These are phyloP conservation scores for Leishmania major DNA, from an alignment of 208 protist genomes.

Conservation along the genomic window DNA sequence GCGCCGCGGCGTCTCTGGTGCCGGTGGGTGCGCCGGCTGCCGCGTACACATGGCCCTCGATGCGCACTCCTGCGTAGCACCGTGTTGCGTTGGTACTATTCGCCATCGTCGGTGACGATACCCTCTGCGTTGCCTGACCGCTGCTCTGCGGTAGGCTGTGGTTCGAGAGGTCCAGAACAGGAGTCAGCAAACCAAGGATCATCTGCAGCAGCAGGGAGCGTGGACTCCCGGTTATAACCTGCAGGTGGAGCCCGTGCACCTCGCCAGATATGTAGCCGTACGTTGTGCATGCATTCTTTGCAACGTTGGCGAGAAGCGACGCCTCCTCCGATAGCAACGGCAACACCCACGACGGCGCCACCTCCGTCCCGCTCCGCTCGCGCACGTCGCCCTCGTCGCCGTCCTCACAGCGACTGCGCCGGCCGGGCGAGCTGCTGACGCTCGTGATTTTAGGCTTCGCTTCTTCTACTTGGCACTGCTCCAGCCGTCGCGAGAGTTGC, in stretches of 20 bases:
- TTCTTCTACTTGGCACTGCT: conserved; percentile 5
- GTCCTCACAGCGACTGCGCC: conserved; percentile 1
- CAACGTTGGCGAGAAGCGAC: conserved; percentile 41
- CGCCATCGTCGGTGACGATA: not conserved
- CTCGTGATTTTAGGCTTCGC: not conserved
- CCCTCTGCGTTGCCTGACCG: not conserved
- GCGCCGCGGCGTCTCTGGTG: not conserved
- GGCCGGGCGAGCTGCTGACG: not conserved
- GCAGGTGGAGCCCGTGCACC: conserved; percentile 76
- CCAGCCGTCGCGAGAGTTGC: not conserved
- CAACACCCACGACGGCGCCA: conserved; percentile 13
- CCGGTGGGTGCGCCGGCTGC: not conserved
- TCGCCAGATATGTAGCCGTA: conserved; percentile 77
- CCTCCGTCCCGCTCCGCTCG: not conserved
- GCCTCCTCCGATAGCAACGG: conserved; percentile 41
- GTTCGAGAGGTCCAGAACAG: conserved; percentile 39
- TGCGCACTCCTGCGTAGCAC: conserved; percentile 27
- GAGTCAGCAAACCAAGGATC: conserved; percentile 53
- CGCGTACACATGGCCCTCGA: conserved; percentile 25
- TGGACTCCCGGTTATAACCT: conserved; percentile 41
- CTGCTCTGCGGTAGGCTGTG: not conserved
- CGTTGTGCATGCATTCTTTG: conserved; percentile 38
- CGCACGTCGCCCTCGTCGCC: conserved; percentile 1
- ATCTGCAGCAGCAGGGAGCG: conserved; percentile 67
- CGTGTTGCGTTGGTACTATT: conserved; percentile 4